Base-by-base conservation (phyloP, 148 eudicot genomes). In the Persicaria maculosa region DNA sequence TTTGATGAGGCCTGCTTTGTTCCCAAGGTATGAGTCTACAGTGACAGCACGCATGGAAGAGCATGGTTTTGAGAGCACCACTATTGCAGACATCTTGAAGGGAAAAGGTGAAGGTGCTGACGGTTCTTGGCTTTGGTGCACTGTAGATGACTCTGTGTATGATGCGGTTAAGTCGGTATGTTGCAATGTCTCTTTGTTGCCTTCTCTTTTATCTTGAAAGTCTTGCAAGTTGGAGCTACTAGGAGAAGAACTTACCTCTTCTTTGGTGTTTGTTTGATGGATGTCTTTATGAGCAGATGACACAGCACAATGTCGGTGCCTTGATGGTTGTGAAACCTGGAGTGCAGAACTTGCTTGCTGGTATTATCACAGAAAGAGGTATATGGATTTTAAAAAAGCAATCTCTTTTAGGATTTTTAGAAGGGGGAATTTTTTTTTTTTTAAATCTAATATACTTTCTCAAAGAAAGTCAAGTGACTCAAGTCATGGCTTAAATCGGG, bases 81-180 rank as follows among this genome's bases (percentile, higher is more conserved):
- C 90, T 0, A 96, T 96, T 78, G 80, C 97, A 3, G 99, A 96
- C 74, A 77, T 96, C 74, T 76, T 96, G 86, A 87, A 83, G 67
- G 83, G 77, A 72, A 96, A 96, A 83, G 99, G 99, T 57, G 88
- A 96, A 86, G 73, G 85, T 44, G 97, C 93, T 7, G 99, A 96
- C 83, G 99, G 99, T 20, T 92, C 99, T 46, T 96, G 99, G 99
- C 99, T 96, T 46, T 96, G 97, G 97, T 96, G 99, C 82, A 86
- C 92, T 40, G 89, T 89, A 2, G 89, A 96, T 45, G 97, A 96
- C 84, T 16, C 85, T 74, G 99, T 96, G 45, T 96, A 96, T 80
- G 97, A 96, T 80, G 99, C 97, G 40, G 99, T 96, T 77, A 84
- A 92, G 80, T 96, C 97, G 85, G 99, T 96, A 85, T 74, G 92